Evolutionary conservation across 352 stramenopile species (phyloP).

Genomic region (Phytophthora litchii): DNA sequence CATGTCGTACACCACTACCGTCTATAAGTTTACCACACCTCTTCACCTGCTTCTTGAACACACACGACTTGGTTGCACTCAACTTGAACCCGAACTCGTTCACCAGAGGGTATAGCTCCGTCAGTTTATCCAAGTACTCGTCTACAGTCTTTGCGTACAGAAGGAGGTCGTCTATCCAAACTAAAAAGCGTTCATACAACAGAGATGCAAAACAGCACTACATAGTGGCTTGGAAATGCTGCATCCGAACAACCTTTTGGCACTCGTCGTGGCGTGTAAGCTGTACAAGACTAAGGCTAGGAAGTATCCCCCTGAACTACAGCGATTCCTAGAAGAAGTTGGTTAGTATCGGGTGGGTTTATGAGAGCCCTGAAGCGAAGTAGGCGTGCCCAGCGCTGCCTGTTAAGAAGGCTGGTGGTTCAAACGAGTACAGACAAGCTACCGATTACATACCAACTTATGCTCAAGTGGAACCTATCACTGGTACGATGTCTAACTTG

Average conservation of each 20-base stretch:
- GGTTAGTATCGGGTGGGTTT: too few relatives aligned
- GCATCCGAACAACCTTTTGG: neutral
- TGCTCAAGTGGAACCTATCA: too few relatives aligned
- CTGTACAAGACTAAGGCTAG: neutral
- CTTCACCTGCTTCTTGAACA: neutral
- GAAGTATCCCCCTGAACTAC: too few relatives aligned
- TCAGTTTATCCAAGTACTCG: neutral
- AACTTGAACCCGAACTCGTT: neutral
- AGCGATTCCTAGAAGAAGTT: too few relatives aligned
- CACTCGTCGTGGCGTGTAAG: neutral
- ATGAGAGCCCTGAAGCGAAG: too few relatives aligned
- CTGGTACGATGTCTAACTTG: too few relatives aligned
- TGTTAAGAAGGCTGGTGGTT: too few relatives aligned
- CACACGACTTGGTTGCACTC: neutral
- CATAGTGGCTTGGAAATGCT: neutral
- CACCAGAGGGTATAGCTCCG: neutral
- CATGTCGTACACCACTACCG: neutral
- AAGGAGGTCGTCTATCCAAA: constrained; percentile 1
- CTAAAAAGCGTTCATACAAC: neutral
- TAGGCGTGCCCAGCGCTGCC: too few relatives aligned
- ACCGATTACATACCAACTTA: too few relatives aligned
- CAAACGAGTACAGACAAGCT: too few relatives aligned
- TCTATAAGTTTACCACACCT: neutral
- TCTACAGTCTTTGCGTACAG: neutral
- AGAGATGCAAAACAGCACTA: neutral